Base-by-base conservation (phyloP, 2,329 filamentous ascomycete genomes). In the Chaetothyriales sp. region DNA sequence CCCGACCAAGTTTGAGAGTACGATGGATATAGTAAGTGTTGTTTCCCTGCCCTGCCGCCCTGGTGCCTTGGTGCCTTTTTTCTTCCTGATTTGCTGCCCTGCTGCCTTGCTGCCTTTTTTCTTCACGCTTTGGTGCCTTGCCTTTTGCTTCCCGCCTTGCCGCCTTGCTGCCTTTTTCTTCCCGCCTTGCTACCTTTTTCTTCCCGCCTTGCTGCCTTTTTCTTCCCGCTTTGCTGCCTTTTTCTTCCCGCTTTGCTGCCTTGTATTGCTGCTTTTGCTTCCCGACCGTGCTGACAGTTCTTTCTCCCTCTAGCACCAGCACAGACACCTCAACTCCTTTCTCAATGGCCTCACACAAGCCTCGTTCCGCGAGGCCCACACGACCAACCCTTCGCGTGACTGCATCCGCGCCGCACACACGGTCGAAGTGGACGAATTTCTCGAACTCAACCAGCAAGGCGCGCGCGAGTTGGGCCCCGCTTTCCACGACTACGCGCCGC, bases 341-440 rank as follows among this genome's bases (percentile, higher is more conserved):
- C 74, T 98, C 45, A 98, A 98, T 65, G 70, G 82, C 69, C 78
- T 65, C 69, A 79, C 58, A 66, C 75, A 61, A 75, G 75, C 62
- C 67, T 55, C 56, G 5, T 45, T 53, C 46, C 52, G 54, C 3
- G 51, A 51, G 47, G 49, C 78, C 56, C 64, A 71, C 64, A 67
- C 69, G 33, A 40, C 33, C 5, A 40, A 40, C 10, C 33, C 33
- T 10, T 40, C 10, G 33, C 33, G 33, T 40, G 75, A 86, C 1
- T 76, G 76, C 2, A 77, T 98, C 52, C 75, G 80, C 9, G 97
- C 97, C 66, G 78, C 82, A 29, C 92, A 97, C 66, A 83, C 85
- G 33, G 78, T 80, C 55, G 89, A 97, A 66, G 75, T 80, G 9
- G 92, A 98, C 68, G 81, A 79, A 10, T 95, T 95, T 69, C 90